Evolutionary conservation across 768 basidiomycete genomes (phyloP).

Genomic region (Boletus coccyginus): DNA sequence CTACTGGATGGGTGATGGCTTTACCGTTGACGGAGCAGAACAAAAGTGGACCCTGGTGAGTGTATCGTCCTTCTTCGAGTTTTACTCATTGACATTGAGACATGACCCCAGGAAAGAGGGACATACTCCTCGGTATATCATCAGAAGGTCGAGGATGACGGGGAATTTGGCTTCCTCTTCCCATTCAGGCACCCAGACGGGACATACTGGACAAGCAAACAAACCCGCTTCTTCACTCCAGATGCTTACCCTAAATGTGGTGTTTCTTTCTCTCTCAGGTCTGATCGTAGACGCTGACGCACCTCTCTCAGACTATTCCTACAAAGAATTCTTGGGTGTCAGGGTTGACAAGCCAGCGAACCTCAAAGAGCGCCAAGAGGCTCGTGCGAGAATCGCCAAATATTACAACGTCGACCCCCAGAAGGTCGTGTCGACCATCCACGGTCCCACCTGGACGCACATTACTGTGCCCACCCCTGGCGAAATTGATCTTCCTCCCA

Average conservation of each 20-base stretch:
- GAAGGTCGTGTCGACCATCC: neutral
- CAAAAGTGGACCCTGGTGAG: conserved; percentile 25
- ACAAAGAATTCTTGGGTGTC: conserved; percentile 23
- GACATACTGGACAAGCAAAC: conserved; percentile 23
- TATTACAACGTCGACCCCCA: conserved; percentile 27
- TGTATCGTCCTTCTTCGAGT: neutral
- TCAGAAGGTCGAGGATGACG: conserved; percentile 17
- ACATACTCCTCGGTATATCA: conserved; percentile 24
- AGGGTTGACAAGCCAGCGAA: conserved; percentile 22
- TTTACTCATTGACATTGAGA: neutral
- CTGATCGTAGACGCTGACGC: neutral
- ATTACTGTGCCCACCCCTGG: conserved; percentile 10
- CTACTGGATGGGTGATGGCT: conserved; percentile 30
- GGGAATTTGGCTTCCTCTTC: conserved; percentile 16
- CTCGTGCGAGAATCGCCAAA: conserved; percentile 20
- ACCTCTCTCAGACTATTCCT: conserved; percentile 24
- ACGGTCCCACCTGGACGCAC: conserved; percentile 15
- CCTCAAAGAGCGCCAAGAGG: conserved; percentile 15
- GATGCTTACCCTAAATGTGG: conserved; percentile 23
- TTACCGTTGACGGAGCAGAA: conserved; percentile 4
- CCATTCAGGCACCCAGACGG: conserved; percentile 26
- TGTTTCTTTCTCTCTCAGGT: neutral
- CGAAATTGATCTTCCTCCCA: conserved; percentile 9
- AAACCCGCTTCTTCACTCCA: conserved; percentile 22
- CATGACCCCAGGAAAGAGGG: conserved; percentile 13